These are phyloP conservation scores for Rhodotorula mucilaginosa DNA, from an alignment of 1,284 basidiomycete genomes.

Conservation along the genomic window DNA sequence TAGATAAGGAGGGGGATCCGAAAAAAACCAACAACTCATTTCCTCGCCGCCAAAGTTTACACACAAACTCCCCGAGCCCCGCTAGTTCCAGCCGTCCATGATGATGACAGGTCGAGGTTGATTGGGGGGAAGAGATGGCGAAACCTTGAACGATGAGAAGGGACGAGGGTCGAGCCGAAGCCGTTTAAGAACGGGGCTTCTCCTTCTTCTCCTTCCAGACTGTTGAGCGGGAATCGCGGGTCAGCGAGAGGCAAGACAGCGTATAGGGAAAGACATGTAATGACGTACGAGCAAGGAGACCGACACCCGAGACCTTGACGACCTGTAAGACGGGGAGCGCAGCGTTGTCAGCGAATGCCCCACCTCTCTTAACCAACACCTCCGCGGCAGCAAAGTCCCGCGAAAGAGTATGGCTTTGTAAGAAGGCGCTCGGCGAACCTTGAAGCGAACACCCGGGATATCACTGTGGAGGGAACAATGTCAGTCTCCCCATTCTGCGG, in stretches of 20 bases:
- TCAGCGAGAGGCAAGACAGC: not conserved
- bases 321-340: not conserved
- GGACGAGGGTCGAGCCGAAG: not conserved
- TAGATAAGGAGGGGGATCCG: too few species aligned
- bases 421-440: not conserved
- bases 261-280: not conserved
- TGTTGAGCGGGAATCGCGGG: not conserved
- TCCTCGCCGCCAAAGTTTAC: too few species aligned
- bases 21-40: too few species aligned
- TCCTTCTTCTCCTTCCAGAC: conserved; percentile 93
- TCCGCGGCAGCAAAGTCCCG: too few species aligned
- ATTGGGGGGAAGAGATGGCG: not conserved
- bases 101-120: too few species aligned
- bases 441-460: conserved; percentile 78
- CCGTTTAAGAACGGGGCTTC: conserved; percentile 42
- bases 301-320: conserved; percentile 73
- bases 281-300: conserved; percentile 58
- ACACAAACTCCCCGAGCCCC: too few species aligned
- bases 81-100: too few species aligned
- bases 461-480: conserved; percentile 58
- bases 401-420: too few species aligned
- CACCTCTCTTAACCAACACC: too few species aligned
- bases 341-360: too few species aligned
- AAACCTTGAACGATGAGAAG: not conserved
- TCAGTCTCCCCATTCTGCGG: not conserved